phyloP scores from a whole-genome alignment of 805 yeast genomes.

The Barnettozyma sucrosica region DNA sequence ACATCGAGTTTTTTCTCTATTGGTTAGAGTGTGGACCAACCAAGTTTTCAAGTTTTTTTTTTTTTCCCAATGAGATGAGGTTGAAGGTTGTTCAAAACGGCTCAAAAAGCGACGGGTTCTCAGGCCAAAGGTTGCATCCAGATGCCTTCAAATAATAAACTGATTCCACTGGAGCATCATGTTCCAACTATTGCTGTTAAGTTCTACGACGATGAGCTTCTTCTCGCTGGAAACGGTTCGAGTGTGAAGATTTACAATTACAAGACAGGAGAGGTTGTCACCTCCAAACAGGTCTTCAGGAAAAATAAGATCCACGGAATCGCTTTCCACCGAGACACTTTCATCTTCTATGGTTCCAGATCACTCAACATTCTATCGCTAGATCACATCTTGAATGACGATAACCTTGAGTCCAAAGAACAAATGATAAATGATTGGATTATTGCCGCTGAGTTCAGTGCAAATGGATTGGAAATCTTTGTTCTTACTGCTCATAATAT shows the following conservation, averaged over 20 bases:
- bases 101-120: too few species aligned
- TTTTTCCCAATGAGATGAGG: not conserved
- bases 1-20: too few species aligned
- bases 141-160: not conserved
- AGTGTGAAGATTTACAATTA: conserved; percentile 48
- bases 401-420: conserved; percentile 31
- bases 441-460: conserved; percentile 48
- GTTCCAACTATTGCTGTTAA: conserved; percentile 72
- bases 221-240: conserved; percentile 72
- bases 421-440: conserved; percentile 76
- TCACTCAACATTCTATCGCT: conserved; percentile 46
- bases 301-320: conserved; percentile 84
- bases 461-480: conserved; percentile 33
- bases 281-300: conserved; percentile 44
- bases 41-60: not conserved
- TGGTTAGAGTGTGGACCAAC: not conserved
- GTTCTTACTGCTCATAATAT: conserved; percentile 78
- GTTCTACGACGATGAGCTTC: conserved; percentile 30
- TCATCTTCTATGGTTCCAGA: conserved; percentile 63
- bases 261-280: conserved; percentile 32
- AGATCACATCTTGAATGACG: conserved; percentile 26
- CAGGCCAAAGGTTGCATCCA: too few species aligned
- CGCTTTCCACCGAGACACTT: conserved; percentile 31
- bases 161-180: conserved; percentile 30
- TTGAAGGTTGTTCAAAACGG: not conserved